Conservation (phyloP, 2,329 filamentous ascomycete genomes). For the Fusarium humuli region DNA sequence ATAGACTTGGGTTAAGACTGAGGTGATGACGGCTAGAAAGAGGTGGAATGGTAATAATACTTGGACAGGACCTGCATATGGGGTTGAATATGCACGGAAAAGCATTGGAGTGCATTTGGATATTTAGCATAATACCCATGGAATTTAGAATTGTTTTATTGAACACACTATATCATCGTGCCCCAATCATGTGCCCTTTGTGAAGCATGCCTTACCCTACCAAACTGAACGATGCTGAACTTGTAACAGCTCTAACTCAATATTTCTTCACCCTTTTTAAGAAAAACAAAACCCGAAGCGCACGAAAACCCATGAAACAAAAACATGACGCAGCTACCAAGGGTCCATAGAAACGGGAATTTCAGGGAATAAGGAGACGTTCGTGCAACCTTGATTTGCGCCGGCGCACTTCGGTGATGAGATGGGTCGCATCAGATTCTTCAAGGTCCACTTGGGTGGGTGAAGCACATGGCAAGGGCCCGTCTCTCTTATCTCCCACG, state of each 20-base stretch:
- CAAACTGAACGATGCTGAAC: conserved; percentile 5
- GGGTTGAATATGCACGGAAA: conserved; percentile 12
- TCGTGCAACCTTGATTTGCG: conserved; percentile 30
- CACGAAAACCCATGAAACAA: neutral
- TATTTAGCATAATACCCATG: conserved; percentile 44
- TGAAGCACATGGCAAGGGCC: conserved; percentile 29
- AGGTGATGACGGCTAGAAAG: neutral
- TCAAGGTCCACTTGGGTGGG: conserved; percentile 40
- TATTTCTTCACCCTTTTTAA: conserved; percentile 11
- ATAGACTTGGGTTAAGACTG: conserved; percentile 18
- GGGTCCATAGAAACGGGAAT: conserved; percentile 11
- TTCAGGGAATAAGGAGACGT: conserved; percentile 36
- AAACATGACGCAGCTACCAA: neutral
- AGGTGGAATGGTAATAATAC: conserved; percentile 26
- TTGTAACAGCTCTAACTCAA: conserved; percentile 14
- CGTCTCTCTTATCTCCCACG: neutral
- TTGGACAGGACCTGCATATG: conserved; percentile 20
- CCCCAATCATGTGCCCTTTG: conserved; percentile 12
- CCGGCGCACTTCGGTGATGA: conserved; percentile 44
- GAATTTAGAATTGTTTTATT: conserved; percentile 24
- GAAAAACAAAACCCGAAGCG: neutral
- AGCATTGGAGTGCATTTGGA: conserved; percentile 26
- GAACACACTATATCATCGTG: conserved; percentile 6
- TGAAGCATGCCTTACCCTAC: conserved; percentile 5
- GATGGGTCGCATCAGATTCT: conserved; percentile 36